Conservation (phyloP, 345 rosid species). For the Melastoma malabathricum region DNA sequence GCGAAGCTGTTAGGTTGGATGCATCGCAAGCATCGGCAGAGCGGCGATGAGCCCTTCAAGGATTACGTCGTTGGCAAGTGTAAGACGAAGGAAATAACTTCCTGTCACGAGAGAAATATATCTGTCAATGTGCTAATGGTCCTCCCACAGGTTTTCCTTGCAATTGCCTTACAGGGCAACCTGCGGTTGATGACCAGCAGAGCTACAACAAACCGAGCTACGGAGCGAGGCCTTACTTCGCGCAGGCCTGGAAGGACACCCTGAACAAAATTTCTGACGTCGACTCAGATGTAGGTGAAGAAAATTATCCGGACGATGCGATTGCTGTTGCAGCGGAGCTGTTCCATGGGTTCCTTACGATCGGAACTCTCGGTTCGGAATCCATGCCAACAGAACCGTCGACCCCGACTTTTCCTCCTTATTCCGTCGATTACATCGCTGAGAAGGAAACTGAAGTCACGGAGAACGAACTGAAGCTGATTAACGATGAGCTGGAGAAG, state of each 20-base stretch:
- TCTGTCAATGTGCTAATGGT: background rate
- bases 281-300: slow-evolving; percentile 31
- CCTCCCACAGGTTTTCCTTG: slow-evolving; percentile 36
- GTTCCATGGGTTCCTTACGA: slow-evolving; percentile 75
- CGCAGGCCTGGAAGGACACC: slow-evolving; percentile 25
- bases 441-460: slow-evolving; percentile 59
- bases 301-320: slow-evolving; percentile 32
- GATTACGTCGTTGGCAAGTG: slow-evolving; percentile 48
- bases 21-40: slow-evolving; percentile 71
- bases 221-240: slow-evolving; percentile 21
- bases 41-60: slow-evolving; percentile 38
- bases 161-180: slow-evolving; percentile 45
- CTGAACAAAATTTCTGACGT: slow-evolving; percentile 22
- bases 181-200: slow-evolving; percentile 43
- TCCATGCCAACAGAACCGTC: slow-evolving; percentile 29
- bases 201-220: slow-evolving; percentile 27
- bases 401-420: slow-evolving; percentile 51
- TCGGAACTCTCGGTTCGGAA: slow-evolving; percentile 64
- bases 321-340: slow-evolving; percentile 38
- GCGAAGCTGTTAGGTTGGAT: slow-evolving; percentile 75
- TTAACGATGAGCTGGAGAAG: slow-evolving; percentile 63
- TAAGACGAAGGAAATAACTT: background rate
- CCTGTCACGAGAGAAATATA: background rate
- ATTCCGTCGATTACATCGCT: slow-evolving; percentile 48
- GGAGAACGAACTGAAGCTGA: slow-evolving; percentile 56